phyloP scores from a whole-genome alignment of 352 stramenopile species.

The Pelagophyceae sp. region DNA sequence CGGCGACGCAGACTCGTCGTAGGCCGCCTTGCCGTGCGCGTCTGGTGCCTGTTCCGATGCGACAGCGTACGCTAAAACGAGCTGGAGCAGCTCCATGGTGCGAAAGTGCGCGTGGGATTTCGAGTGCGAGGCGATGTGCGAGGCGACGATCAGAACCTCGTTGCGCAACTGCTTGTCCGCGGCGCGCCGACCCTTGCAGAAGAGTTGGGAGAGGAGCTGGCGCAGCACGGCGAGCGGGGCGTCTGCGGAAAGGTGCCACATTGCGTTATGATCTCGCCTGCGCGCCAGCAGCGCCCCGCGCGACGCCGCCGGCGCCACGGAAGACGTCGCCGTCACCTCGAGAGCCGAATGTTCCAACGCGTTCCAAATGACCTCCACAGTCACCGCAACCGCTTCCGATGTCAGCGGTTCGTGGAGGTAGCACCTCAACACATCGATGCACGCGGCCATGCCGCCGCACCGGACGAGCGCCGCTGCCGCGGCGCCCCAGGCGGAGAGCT shows the following conservation, averaged over 20 bases:
- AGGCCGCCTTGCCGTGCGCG: slow-evolving; percentile 25
- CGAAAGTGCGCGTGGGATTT: slow-evolving; percentile 33
- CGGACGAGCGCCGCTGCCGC: slow-evolving; percentile 28
- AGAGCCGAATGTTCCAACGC: slow-evolving; percentile 34
- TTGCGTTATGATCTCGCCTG: slow-evolving; percentile 33
- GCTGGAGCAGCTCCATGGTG: slow-evolving; percentile 30
- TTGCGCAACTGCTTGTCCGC: slow-evolving; percentile 43
- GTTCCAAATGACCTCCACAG: slow-evolving; percentile 42
- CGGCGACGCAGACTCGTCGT: slow-evolving; percentile 19
- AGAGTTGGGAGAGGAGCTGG: slow-evolving; percentile 30
- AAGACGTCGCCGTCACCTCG: slow-evolving; percentile 18
- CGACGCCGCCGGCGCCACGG: slow-evolving; percentile 13
- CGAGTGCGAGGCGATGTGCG: slow-evolving; percentile 30
- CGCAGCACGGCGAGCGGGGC: slow-evolving; percentile 26
- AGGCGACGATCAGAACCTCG: slow-evolving; percentile 39
- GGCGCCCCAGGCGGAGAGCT: slow-evolving; percentile 26
- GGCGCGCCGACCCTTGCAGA: slow-evolving; percentile 32
- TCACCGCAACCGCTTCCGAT: slow-evolving; percentile 27
- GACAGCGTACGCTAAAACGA: slow-evolving; percentile 37
- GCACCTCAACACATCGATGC: slow-evolving; percentile 29
- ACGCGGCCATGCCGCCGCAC: slow-evolving; percentile 24
- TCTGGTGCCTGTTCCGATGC: too few relatives aligned
- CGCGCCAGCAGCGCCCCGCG: slow-evolving; percentile 34
- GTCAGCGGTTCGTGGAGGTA: slow-evolving; percentile 26
- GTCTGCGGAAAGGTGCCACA: slow-evolving; percentile 24